A percentile compares a stretch with the other conserved stretches of the same genome.
These are phyloP conservation scores for Phaffia rhodozyma DNA, from an alignment of 1,284 basidiomycete genomes.

Conservation along the genomic window DNA sequence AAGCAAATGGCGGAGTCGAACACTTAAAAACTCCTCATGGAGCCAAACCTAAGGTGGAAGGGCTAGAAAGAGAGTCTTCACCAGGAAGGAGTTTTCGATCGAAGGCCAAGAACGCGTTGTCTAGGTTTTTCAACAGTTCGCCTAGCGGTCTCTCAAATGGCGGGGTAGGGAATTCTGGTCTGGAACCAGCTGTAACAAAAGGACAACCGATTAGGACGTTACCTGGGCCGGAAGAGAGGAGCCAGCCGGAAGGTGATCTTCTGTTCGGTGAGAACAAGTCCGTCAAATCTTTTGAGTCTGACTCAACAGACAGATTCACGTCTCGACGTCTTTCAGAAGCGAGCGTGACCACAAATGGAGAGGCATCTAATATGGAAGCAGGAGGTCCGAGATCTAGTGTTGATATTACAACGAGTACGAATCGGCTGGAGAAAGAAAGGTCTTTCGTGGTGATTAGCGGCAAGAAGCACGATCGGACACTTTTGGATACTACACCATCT, in stretches of 20 bases:
- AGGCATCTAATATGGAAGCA: not conserved
- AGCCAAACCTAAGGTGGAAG: too few species aligned
- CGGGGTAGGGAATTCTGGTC: too few species aligned
- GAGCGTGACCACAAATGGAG: not conserved
- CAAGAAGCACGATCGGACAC: not conserved
- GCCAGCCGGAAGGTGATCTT: not conserved
- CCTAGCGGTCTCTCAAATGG: not conserved
- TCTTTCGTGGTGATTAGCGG: not conserved
- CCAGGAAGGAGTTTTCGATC: not conserved
- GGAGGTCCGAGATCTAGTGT: too few species aligned
- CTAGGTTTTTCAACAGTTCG: slow-evolving; percentile 9
- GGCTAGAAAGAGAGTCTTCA: too few species aligned
- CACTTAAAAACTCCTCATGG: too few species aligned
- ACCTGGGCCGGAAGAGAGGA: not conserved
- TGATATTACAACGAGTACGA: too few species aligned
- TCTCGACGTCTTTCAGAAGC: not conserved
- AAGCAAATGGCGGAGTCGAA: too few species aligned
- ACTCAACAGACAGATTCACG: not conserved
- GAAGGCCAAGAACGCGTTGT: slow-evolving; percentile 11
- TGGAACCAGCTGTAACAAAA: not conserved
- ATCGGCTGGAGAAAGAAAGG: too few species aligned
- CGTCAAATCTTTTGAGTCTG: not conserved
- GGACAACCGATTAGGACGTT: not conserved
- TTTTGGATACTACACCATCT: not conserved
- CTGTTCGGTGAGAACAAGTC: too few species aligned